These are phyloP conservation scores for Epicoccum sorghinum DNA, from an alignment of 2,329 filamentous ascomycete genomes.

Conservation along the genomic window DNA sequence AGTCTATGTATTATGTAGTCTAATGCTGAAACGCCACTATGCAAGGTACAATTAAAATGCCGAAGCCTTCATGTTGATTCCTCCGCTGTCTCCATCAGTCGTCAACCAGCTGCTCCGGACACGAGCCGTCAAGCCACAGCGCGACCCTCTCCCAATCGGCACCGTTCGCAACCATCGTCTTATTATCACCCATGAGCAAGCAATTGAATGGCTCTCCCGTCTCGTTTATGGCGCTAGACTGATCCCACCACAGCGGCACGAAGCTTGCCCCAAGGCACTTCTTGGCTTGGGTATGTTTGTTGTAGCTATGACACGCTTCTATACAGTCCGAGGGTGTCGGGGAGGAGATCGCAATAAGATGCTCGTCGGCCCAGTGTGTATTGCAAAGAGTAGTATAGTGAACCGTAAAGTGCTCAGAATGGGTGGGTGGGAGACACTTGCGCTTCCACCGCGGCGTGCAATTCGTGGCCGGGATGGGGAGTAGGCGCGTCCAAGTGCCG, in stretches of 20 bases:
- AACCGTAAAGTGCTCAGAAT: not conserved
- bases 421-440: not conserved
- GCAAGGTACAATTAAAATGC: not conserved
- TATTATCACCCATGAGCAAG: not conserved
- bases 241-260: constrained; percentile 4
- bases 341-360: not conserved
- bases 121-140: not conserved
- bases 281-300: not conserved
- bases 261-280: not conserved
- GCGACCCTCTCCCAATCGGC: not conserved
- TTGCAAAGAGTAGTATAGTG: not conserved
- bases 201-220: not conserved
- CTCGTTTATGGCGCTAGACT: not conserved
- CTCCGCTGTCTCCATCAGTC: not conserved
- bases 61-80: not conserved
- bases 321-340: constrained; percentile 5
- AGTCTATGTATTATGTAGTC: too few species aligned
- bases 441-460: not conserved
- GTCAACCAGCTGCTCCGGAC: not conserved
- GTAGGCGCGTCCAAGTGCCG: not conserved
- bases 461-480: not conserved
- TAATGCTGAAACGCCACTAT: too few species aligned
- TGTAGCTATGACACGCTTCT: constrained; percentile 1
- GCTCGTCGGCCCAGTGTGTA: not conserved
- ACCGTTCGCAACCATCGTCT: not conserved